A percentile compares a stretch with the other conserved stretches of the same genome.
Conservation (phyloP, 305 asterid species). For the Fraxinus nigra region DNA sequence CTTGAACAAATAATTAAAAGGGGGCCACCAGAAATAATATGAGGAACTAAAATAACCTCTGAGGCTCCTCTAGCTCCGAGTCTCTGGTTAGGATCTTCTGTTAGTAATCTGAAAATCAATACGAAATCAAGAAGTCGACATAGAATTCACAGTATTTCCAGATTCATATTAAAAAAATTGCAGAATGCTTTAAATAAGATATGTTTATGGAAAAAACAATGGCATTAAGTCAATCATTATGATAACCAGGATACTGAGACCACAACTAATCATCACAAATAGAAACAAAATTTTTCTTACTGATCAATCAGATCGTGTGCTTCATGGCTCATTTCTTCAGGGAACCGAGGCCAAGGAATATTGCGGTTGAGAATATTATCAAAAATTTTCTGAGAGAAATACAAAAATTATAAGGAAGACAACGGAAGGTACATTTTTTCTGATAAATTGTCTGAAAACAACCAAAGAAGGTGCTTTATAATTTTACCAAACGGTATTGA, state of each 20-base stretch:
- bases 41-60: conserved; percentile 47
- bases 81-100: conserved; percentile 96
- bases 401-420: background rate
- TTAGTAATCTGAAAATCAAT: conserved; percentile 61
- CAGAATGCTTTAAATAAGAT: background rate
- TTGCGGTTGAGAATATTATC: conserved; percentile 97
- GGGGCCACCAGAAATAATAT: background rate
- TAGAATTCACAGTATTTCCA: background rate
- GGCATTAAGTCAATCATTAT: background rate
- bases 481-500: background rate
- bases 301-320: conserved; percentile 86
- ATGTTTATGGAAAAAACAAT: background rate
- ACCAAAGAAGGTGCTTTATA: background rate
- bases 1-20: background rate
- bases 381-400: conserved; percentile 64
- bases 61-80: conserved; percentile 96
- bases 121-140: background rate
- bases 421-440: background rate
- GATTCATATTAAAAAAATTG: background rate
- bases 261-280: background rate
- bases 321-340: conserved; percentile 89
- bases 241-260: conserved; percentile 1
- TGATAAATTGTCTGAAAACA: background rate
- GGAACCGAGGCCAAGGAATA: conserved; percentile 91
- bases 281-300: conserved; percentile 44